Conservation (phyloP, 208 protist genomes). For the Acanthamoeba castellanii region DNA sequence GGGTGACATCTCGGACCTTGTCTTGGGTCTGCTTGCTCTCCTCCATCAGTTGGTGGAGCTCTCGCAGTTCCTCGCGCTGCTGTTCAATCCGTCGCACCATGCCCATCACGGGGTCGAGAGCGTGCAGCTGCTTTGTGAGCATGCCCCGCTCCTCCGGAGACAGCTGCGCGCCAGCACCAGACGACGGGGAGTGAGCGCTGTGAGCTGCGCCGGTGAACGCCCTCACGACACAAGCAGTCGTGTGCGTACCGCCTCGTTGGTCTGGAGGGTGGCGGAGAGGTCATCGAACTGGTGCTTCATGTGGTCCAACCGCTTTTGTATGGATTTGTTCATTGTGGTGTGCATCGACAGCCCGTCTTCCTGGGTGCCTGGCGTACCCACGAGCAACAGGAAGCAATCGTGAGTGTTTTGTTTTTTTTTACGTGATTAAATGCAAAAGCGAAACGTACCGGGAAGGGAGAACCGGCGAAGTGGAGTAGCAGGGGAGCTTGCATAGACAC, state of each 20-base stretch:
- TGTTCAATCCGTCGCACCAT: neutral
- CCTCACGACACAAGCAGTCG: too few species aligned
- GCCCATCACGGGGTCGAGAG: neutral
- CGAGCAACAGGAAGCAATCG: too few species aligned
- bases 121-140: constrained; percentile 22
- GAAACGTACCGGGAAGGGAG: neutral
- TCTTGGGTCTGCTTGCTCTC: constrained; percentile 38
- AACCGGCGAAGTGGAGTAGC: neutral
- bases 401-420: too few species aligned
- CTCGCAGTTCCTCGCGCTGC: constrained; percentile 42
- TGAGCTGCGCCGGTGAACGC: neutral
- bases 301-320: neutral
- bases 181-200: neutral
- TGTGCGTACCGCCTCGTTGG: neutral
- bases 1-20: neutral
- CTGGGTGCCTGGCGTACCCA: too few species aligned
- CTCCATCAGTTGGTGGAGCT: constrained; percentile 49
- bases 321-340: neutral
- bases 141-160: neutral
- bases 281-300: neutral
- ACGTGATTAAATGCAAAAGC: neutral
- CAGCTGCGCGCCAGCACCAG: neutral
- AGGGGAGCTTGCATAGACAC: too few species aligned
- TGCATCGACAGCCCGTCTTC: neutral
- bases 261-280: neutral